A percentile compares a stretch with the other conserved stretches of the same genome.
These are phyloP conservation scores for Cryptosporidium bovis DNA, from an alignment of 169 alveolate species.

Conservation along the genomic window DNA sequence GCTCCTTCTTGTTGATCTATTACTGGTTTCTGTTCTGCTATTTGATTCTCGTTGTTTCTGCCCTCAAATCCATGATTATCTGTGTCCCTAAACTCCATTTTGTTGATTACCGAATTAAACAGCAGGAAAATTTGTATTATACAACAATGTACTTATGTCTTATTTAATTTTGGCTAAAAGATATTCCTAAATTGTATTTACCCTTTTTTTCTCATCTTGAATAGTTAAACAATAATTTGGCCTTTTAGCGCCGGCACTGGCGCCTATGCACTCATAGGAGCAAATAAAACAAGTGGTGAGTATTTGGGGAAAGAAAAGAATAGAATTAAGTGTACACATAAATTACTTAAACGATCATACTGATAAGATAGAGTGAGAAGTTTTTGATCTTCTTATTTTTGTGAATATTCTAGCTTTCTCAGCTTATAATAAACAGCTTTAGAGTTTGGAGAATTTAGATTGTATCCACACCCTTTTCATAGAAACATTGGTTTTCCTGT, in stretches of 20 bases:
- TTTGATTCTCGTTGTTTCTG: background rate
- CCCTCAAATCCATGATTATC: conserved; percentile 21
- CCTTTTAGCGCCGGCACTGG: background rate
- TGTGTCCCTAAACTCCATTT: conserved; percentile 28
- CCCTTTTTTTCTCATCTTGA: background rate
- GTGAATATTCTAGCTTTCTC: too few species aligned
- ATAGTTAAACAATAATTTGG: background rate
- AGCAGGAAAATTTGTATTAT: too few species aligned
- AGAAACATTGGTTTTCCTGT: conserved; percentile 81
- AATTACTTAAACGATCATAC: too few species aligned
- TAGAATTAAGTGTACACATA: too few species aligned
- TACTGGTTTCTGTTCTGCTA: conserved; percentile 62
- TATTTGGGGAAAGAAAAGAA: too few species aligned
- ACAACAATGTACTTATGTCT: too few species aligned
- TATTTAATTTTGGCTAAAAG: too few species aligned
- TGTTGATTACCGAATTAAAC: background rate
- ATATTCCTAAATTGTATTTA: too few species aligned
- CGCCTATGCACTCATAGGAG: background rate
- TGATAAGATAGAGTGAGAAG: too few species aligned
- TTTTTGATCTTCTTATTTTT: too few species aligned
- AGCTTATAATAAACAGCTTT: background rate
- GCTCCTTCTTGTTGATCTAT: conserved; percentile 62
- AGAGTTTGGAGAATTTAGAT: conserved; percentile 80
- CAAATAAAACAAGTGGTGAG: too few species aligned
- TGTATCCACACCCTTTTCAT: conserved; percentile 90